Evolutionary conservation across 257 asterid genomes (phyloP).

Genomic region (Lavandula angustifolia): DNA sequence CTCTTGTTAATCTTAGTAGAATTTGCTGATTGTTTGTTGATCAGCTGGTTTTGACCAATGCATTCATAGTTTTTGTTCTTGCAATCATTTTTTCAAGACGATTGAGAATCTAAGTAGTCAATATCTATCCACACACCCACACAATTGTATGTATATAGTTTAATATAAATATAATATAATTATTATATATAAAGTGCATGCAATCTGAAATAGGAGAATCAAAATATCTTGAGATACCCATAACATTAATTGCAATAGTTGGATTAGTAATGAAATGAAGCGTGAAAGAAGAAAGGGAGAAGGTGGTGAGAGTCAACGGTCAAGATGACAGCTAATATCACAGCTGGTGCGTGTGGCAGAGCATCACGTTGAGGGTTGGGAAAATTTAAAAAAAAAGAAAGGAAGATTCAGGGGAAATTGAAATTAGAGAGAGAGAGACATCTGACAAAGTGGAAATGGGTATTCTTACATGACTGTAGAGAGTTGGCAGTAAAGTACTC

Average conservation of each 20-base stretch:
- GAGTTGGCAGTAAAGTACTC: conserved; percentile 43
- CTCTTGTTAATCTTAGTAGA: conserved; percentile 16
- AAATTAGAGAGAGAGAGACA: neutral
- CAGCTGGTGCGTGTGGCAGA: conserved; percentile 60
- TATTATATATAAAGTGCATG: neutral
- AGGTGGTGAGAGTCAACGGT: conserved; percentile 44
- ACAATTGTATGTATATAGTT: too few species aligned
- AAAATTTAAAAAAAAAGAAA: neutral
- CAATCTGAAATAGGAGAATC: neutral
- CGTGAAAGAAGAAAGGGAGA: neutral
- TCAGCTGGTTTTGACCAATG: conserved; percentile 6
- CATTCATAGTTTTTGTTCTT: neutral
- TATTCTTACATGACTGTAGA: conserved; percentile 46
- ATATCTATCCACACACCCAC: too few species aligned
- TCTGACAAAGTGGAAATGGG: conserved; percentile 69
- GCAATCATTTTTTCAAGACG: neutral
- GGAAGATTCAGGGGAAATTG: neutral
- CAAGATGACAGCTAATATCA: conserved; percentile 55
- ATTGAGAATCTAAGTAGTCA: too few species aligned
- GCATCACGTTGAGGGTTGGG: conserved; percentile 39
- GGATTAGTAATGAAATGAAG: neutral
- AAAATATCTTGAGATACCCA: neutral
- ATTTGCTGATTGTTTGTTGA: conserved; percentile 20
- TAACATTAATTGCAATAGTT: conserved; percentile 3
- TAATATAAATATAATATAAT: too few species aligned